Evolutionary conservation across 139 green algal genomes (phyloP), one percentile per base, ranked within the genome.

Genomic region (Astrephomene gubernaculifera): DNA sequence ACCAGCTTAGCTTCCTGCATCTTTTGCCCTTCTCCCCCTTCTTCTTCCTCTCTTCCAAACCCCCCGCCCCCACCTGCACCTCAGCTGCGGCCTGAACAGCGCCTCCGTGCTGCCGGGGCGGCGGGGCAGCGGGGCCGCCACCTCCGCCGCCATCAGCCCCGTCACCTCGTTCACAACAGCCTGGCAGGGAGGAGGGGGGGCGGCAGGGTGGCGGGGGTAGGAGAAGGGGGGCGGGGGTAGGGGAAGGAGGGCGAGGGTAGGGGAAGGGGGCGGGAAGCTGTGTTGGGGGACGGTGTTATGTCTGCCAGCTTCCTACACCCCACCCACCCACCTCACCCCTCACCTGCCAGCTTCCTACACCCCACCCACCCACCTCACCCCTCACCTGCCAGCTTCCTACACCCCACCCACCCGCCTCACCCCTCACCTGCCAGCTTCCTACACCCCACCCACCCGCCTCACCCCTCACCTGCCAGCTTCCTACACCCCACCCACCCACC

Each of bases 101-200:
- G 79, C 64, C 41, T 81, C 72, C 31, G 27, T 22, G 41, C 49
- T 74, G 84, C 71, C 83, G 19, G 83, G 88, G 43, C 65, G 64
- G 65, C 88, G 88, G 8, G 88, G 83, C 52, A 86, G 49, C 24
- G 88, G 88, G 65, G 86, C 80, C 0, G 83, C 88, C 57, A 69
- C 43, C 29, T 95, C 92, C 8, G 93, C 92, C 14, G 85, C 44
- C 61, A 95, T 72, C 80, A 96, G 93, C 54, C 81, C 74, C 39
- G 82, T 73, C 25, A 94, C 86, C 86, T 95, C 92, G 22, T 88
- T 39, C 17, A 91, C 45, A 35, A 93, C 81, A 29, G 82, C 41
- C 39, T 84, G 60, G 2, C 22, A 38, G 67, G 38, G 38, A 35
- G 19, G 12, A 8, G 27, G 4, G 7, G 33, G 35, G 25, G 4